A percentile compares a stretch with the other conserved stretches of the same genome.
Evolutionary conservation across 495 filamentous ascomycete genomes (phyloP).

Genomic region (Clohesyomyces aquaticus): DNA sequence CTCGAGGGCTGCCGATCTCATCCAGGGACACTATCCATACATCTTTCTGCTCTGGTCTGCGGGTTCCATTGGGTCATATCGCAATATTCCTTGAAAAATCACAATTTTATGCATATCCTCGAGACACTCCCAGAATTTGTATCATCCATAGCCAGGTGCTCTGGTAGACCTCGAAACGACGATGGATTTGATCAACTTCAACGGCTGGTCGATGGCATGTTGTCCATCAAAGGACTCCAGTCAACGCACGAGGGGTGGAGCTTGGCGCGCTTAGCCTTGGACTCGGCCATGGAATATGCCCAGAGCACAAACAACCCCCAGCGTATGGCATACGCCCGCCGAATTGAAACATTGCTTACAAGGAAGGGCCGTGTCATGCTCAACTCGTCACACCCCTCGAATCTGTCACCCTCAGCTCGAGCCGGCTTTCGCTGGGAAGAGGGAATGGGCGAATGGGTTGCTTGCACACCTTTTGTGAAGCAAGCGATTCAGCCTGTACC

Average conservation of each 20-base stretch:
- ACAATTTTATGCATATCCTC: slow-evolving; percentile 3
- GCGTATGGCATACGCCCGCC: slow-evolving; percentile 27
- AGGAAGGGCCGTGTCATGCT: slow-evolving; percentile 22
- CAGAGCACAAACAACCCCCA: slow-evolving; percentile 21
- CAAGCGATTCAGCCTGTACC: slow-evolving; percentile 20
- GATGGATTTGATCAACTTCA: slow-evolving; percentile 37
- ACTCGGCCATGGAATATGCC: slow-evolving; percentile 32
- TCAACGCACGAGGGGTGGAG: slow-evolving; percentile 30
- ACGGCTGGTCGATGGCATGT: slow-evolving; percentile 14
- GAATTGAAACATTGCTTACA: slow-evolving; percentile 30
- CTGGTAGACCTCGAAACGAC: slow-evolving; percentile 26
- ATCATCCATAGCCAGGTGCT: slow-evolving; percentile 23
- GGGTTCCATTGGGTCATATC: slow-evolving; percentile 15
- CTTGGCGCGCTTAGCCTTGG: slow-evolving; percentile 32
- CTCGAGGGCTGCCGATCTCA: slow-evolving; percentile 22
- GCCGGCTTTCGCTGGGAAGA: slow-evolving; percentile 39
- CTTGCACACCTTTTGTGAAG: slow-evolving; percentile 36
- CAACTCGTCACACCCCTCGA: slow-evolving; percentile 8
- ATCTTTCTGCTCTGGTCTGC: not conserved
- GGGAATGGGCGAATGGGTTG: slow-evolving; percentile 41
- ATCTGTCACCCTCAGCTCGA: slow-evolving; percentile 15
- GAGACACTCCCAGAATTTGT: slow-evolving; percentile 30
- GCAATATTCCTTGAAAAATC: slow-evolving; percentile 9
- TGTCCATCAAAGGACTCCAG: slow-evolving; percentile 1
- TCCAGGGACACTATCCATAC: slow-evolving; percentile 4